Evolutionary conservation across 2,329 filamentous ascomycete species (phyloP), one percentile per base, ranked within the genome.

Genomic region (Neopestalotiopsis clavispora): DNA sequence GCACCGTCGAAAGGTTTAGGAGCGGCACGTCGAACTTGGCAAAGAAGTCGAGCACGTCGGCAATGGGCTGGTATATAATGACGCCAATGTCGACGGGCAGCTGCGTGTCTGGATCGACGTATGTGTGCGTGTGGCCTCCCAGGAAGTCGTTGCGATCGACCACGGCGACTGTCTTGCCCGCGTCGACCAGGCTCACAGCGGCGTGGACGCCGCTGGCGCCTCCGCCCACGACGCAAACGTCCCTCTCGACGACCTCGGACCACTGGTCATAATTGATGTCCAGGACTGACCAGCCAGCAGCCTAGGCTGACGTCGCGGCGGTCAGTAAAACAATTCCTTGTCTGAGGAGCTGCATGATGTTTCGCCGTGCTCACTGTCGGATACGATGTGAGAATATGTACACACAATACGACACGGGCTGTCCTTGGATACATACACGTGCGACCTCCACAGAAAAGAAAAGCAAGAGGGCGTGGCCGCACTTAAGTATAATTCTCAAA

Each of bases 221-320:
- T 14, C 68, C 68, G 9, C 68, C 68, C 20, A 69, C 60, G 45
- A 69, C 23, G 38, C 57, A 64, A 2, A 69, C 68, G 28, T 69
- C 68, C 17, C 57, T 59, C 34, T 59, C 57, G 1, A 59, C 57
- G 10, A 34, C 30, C 57, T 59, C 57, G 30, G 57, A 59, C 57
- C 57, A 59, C 30, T 59, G 23, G 14, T 23, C 57, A 28, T 59
- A 34, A 23, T 59, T 59, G 57, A 59, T 34, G 57, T 59, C 57
- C 10, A 59, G 12, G 14, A 59, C 57, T 14, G 57, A 13, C 57
- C 57, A 59, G 9, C 57, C 57, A 17, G 45, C 17, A 17, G 45
- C 45, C 7, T 20, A n/a, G 45, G 45, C n/a, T 17, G 20, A 20
- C 6, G n/a, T 20, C 2, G n/a, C 45, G 6, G 45, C 45, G 45